These are phyloP conservation scores for Akanthomyces muscarius DNA, from an alignment of 2,329 filamentous ascomycete species.

Conservation along the genomic window DNA sequence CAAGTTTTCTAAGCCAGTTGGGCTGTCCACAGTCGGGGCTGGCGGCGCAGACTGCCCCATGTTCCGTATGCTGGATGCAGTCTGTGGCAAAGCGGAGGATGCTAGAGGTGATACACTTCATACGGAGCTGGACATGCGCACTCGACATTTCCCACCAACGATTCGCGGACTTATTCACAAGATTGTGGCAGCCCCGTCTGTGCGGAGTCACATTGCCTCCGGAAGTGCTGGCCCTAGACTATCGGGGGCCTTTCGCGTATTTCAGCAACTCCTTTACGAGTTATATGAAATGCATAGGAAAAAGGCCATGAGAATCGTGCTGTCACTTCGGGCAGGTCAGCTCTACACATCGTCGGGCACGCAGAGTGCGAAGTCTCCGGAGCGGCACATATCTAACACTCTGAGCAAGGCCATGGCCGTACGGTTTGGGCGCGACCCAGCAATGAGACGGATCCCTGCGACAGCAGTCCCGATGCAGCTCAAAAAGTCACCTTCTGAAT, in stretches of 20 bases:
- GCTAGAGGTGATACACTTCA: background rate
- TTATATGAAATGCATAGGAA: constrained; percentile 10
- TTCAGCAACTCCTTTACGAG: constrained; percentile 2
- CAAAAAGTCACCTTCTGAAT: background rate
- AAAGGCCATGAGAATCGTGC: constrained; percentile 6
- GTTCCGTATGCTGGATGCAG: constrained; percentile 6
- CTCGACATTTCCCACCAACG: background rate
- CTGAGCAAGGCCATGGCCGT: constrained; percentile 1
- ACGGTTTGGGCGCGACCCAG: background rate
- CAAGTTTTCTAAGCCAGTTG: constrained; percentile 5
- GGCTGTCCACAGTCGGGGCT: background rate
- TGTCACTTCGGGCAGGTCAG: constrained; percentile 2
- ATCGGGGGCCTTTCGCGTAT: background rate
- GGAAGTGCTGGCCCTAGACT: background rate
- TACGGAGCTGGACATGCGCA: constrained; percentile 2
- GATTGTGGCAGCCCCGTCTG: background rate
- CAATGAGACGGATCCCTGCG: background rate
- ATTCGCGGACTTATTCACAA: background rate
- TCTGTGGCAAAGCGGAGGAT: constrained; percentile 6
- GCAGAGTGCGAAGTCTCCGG: background rate
- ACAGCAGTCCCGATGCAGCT: background rate
- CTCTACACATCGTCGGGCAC: constrained; percentile 5
- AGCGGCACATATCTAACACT: constrained; percentile 4
- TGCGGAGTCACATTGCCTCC: background rate
- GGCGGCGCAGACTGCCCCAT: constrained; percentile 12